phyloP scores from a whole-genome alignment of 805 yeast genomes.

The Pichia nakasei region DNA sequence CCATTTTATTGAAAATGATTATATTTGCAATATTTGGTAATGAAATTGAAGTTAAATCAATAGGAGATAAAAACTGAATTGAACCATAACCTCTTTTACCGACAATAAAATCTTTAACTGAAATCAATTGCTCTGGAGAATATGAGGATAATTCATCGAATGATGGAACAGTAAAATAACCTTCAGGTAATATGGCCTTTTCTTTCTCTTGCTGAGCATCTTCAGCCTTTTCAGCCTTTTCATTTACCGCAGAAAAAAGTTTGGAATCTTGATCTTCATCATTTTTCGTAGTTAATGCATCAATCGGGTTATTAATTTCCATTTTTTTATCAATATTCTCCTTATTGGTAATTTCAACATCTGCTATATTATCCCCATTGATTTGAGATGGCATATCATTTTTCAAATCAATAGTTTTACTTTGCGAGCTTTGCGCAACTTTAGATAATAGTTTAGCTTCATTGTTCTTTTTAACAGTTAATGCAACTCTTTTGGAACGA shows the following conservation, averaged over 20 bases:
- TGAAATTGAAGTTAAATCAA: conserved; percentile 67
- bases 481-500: conserved; percentile 46
- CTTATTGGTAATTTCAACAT: no score
- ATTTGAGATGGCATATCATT: conserved; percentile 9
- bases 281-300: not conserved
- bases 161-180: conserved; percentile 84
- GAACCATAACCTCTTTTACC: conserved; percentile 77
- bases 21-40: conserved; percentile 59
- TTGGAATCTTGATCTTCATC: not conserved
- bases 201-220: not conserved
- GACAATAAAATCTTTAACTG: conserved; percentile 56
- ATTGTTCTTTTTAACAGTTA: conserved; percentile 40
- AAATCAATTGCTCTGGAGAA: conserved; percentile 54
- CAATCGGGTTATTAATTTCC: not conserved
- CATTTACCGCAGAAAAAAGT: not conserved
- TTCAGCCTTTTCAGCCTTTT: not conserved
- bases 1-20: conserved; percentile 49
- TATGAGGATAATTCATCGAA: conserved; percentile 49
- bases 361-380: not conserved
- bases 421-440: not conserved
- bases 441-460: conserved; percentile 14
- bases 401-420: conserved; percentile 29
- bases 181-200: conserved; percentile 35
- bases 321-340: not conserved
- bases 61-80: conserved; percentile 69